phyloP scores from a whole-genome alignment of 192 early-diverging fungal genomes.

The Backusella tuberculispora region DNA sequence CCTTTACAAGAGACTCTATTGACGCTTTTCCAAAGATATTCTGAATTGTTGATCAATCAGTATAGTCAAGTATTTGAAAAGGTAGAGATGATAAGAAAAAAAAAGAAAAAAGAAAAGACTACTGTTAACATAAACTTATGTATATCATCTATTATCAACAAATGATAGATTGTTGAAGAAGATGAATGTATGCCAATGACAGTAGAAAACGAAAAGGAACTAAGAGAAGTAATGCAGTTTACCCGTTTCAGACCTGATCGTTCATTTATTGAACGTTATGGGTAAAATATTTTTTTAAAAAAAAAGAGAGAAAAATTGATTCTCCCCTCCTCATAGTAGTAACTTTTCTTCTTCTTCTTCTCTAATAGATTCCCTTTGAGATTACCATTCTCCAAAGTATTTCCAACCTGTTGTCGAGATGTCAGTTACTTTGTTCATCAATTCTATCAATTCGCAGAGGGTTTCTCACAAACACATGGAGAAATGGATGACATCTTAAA shows the following conservation, averaged over 20 bases:
- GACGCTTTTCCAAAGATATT: slow-evolving; percentile 79
- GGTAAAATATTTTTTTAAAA: slow-evolving; percentile 20
- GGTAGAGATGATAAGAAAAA: slow-evolving; percentile 44
- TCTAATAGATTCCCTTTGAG: slow-evolving; percentile 65
- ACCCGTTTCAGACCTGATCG: slow-evolving; percentile 65
- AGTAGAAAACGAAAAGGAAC: slow-evolving; percentile 65
- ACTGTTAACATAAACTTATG: background rate
- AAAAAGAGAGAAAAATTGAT: no score
- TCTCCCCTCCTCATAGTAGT: background rate
- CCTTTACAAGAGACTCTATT: slow-evolving; percentile 71
- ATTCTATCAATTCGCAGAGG: slow-evolving; percentile 87
- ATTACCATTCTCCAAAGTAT: slow-evolving; percentile 83
- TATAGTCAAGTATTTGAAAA: slow-evolving; percentile 70
- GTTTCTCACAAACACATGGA: slow-evolving; percentile 78
- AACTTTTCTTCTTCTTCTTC: background rate
- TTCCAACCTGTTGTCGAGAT: slow-evolving; percentile 70
- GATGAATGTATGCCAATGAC: slow-evolving; percentile 84
- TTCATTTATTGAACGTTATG: slow-evolving; percentile 34
- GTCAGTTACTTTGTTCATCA: slow-evolving; percentile 74
- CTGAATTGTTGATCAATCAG: slow-evolving; percentile 72
- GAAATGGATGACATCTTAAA: slow-evolving; percentile 89
- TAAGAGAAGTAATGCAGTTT: slow-evolving; percentile 62
- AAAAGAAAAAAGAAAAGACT: background rate
- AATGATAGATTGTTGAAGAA: slow-evolving; percentile 69
- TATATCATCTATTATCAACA: slow-evolving; percentile 1